These are phyloP conservation scores for Fagopyrum tataricum DNA, from an alignment of 148 eudicot species.

Conservation along the genomic window DNA sequence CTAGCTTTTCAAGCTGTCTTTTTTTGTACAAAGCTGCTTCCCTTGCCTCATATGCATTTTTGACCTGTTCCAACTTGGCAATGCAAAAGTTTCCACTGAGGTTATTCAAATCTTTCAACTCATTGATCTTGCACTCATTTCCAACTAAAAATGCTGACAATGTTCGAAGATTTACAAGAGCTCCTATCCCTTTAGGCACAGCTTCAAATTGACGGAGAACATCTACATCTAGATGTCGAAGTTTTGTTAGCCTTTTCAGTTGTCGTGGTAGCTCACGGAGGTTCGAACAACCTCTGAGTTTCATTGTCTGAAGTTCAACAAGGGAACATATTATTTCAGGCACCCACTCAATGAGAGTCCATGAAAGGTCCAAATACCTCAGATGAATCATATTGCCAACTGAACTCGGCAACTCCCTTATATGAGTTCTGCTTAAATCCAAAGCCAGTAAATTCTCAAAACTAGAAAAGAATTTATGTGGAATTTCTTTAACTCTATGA, in stretches of 20 bases:
- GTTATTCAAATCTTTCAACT: not conserved
- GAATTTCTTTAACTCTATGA: too few relatives aligned
- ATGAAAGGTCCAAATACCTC: not conserved
- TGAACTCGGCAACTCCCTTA: not conserved
- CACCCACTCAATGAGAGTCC: not conserved
- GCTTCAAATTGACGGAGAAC: not conserved
- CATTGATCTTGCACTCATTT: not conserved
- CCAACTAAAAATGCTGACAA: not conserved
- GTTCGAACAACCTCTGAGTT: not conserved
- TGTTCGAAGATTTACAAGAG: not conserved
- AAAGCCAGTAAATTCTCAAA: not conserved
- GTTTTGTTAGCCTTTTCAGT: not conserved
- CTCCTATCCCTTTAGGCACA: not conserved
- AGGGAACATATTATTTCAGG: not conserved
- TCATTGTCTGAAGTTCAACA: not conserved
- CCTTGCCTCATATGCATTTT: not conserved
- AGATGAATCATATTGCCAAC: not conserved
- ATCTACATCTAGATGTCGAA: not conserved
- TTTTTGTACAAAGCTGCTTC: not conserved
- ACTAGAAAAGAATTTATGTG: too few relatives aligned
- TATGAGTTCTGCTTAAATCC: constrained; percentile 12
- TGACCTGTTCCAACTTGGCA: not conserved
- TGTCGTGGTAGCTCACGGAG: not conserved
- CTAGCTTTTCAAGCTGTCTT: not conserved
- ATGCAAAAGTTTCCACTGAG: not conserved